A percentile compares a stretch with the other conserved stretches of the same genome.
Conservation (phyloP, 73 alveolate genomes). For the Uronychia binucleata region DNA sequence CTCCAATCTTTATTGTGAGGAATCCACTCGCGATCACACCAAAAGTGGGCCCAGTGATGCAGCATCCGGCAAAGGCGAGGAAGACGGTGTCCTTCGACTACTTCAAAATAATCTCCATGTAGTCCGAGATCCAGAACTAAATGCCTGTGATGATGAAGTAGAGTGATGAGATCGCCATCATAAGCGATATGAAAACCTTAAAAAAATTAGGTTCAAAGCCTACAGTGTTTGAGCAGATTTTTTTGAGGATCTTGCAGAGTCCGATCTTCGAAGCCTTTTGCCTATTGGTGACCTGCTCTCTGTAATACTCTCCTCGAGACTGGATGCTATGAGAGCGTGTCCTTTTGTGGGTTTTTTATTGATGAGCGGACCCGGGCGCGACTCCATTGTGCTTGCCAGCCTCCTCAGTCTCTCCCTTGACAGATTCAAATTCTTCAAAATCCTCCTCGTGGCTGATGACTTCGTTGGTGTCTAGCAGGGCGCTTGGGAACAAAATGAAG, state of each 20-base stretch:
- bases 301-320: neutral
- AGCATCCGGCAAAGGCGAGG: slow-evolving; percentile 70
- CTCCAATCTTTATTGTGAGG: slow-evolving; percentile 77
- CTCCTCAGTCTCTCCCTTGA: too few relatives aligned
- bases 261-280: slow-evolving; percentile 52
- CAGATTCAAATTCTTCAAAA: too few relatives aligned
- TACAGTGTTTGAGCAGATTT: slow-evolving; percentile 49
- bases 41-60: slow-evolving; percentile 88
- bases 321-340: neutral
- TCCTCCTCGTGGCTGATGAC: too few relatives aligned
- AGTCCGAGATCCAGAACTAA: slow-evolving; percentile 93
- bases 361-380: too few relatives aligned
- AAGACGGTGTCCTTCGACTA: slow-evolving; percentile 60
- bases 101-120: slow-evolving; percentile 69
- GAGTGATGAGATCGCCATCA: slow-evolving; percentile 78
- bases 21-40: slow-evolving; percentile 88
- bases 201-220: slow-evolving; percentile 43
- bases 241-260: slow-evolving; percentile 55
- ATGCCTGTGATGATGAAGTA: slow-evolving; percentile 92
- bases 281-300: slow-evolving; percentile 45
- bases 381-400: too few relatives aligned
- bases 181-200: slow-evolving; percentile 51
- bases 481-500: slow-evolving; percentile 56
- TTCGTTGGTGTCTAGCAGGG: slow-evolving; percentile 25
- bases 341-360: neutral